Base-by-base conservation (phyloP, 2,329 filamentous ascomycete species). In the Sarocladium strictum region DNA sequence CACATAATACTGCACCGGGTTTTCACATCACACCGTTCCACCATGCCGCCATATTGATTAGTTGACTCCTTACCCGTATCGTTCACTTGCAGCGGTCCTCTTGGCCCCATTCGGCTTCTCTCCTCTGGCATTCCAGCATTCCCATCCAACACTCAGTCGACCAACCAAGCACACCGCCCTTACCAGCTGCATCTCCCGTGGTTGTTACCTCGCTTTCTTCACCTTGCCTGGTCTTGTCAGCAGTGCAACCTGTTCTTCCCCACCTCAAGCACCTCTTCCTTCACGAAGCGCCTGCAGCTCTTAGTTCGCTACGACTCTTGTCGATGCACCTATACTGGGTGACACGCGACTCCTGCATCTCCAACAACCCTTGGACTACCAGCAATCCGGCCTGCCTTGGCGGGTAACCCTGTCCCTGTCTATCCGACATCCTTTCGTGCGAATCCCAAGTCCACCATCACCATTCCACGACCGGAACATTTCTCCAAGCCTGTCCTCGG, bases 31-130 rank as follows among this genome's bases (percentile, higher is more conserved):
- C 43, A 27, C 29, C 43, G n/a, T 47, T 12, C 19, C 38, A 43
- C 17, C 19, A 43, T 47, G 43, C 23, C 43, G 23, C 24, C 43
- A 29, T 27, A n/a, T 47, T 47, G 43, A 47, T 47, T 47, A 47
- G 29, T 7, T 47, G 43, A 3, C 43, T 24, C 12, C 10, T 43
- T 4, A 3, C 40, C 35, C 40, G 9, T 43, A 43, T 43, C 40
- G 40, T 43, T n/a, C 40, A 43, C 17, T 15, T 23, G 40, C 35
- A 24, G 40, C 40, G 40, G 37, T 40, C 40, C 6, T 21, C 35
- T 24, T 23, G 17, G 17, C 40, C 40, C 40, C 26, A 15, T 59
- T 59, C 54, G 57, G 56, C 58, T 56, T 57, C 57, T 62, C 60
- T 59, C 58, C 50, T 49, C 29, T 65, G 64, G 63, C 53, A 54